These are phyloP conservation scores for Phytophthora parvispora DNA, from an alignment of 352 stramenopile genomes.

Conservation along the genomic window DNA sequence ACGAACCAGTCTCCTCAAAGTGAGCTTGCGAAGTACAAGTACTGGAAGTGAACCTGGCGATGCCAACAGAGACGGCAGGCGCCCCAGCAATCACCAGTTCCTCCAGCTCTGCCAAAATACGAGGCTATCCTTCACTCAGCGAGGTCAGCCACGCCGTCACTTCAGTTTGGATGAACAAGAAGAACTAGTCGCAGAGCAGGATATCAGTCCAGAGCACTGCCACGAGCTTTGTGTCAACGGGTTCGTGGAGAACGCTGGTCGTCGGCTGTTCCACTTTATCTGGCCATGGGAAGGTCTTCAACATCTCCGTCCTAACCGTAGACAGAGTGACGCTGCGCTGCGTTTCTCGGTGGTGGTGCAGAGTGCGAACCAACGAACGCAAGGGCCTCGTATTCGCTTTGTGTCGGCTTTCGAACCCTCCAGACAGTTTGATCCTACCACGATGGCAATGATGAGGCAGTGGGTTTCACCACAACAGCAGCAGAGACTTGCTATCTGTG, in stretches of 20 bases:
- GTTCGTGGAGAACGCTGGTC: conserved; percentile 68
- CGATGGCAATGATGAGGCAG: conserved; percentile 37
- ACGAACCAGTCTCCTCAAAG: conserved; percentile 45
- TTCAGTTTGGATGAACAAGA: conserved; percentile 40
- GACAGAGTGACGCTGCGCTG: conserved; percentile 17
- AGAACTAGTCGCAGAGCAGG: conserved; percentile 52
- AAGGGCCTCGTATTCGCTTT: conserved; percentile 61
- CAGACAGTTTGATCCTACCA: conserved; percentile 31
- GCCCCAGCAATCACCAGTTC: conserved; percentile 13
- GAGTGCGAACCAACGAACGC: conserved; percentile 15
- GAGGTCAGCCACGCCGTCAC: conserved; percentile 16
- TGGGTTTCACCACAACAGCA: conserved; percentile 18
- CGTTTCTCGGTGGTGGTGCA: conserved; percentile 50
- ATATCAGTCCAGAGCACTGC: conserved; percentile 74
- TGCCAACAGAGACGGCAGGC: not conserved
- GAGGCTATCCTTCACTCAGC: conserved; percentile 21
- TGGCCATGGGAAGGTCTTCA: conserved; percentile 67
- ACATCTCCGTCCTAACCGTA: conserved; percentile 34
- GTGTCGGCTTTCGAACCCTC: conserved; percentile 42
- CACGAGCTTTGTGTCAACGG: conserved; percentile 85
- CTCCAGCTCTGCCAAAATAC: conserved; percentile 30
- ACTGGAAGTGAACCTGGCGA: conserved; percentile 10
- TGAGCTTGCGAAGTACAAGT: conserved; percentile 33
- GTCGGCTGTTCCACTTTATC: conserved; percentile 75
- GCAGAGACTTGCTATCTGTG: conserved; percentile 32